A percentile compares a stretch with the other conserved stretches of the same genome.
phyloP scores from a whole-genome alignment of 768 basidiomycete genomes.

The Rhodotorula paludigena region DNA sequence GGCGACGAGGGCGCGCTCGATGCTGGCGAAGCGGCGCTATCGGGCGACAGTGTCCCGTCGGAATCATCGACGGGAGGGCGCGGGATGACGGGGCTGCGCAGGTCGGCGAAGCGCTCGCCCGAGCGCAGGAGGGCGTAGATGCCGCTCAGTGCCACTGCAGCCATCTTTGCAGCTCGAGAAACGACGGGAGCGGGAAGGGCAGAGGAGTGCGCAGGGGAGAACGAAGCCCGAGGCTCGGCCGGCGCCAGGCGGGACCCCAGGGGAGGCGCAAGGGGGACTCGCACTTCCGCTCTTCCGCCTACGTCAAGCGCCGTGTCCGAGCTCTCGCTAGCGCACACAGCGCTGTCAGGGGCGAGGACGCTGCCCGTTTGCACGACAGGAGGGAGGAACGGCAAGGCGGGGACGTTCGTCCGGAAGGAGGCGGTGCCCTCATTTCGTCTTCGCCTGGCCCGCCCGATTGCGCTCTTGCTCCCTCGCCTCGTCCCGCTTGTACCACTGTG shows the following conservation, averaged over 20 bases:
- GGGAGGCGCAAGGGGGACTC: too few relatives aligned
- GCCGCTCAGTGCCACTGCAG: not conserved
- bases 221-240: not conserved
- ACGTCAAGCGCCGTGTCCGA: too few relatives aligned
- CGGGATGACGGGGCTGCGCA: constrained; percentile 1
- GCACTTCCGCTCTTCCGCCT: too few relatives aligned
- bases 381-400: too few relatives aligned
- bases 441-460: not conserved
- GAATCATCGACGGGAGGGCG: constrained; percentile 1
- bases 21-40: not conserved
- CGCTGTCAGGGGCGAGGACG: too few relatives aligned
- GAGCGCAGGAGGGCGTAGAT: not conserved
- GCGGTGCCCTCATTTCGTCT: not conserved
- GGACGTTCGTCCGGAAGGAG: not conserved
- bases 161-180: not conserved
- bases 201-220: not conserved
- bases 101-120: not conserved
- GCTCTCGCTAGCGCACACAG: too few relatives aligned
- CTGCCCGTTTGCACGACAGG: too few relatives aligned
- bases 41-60: not conserved
- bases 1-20: not conserved
- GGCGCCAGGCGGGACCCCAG: too few relatives aligned
- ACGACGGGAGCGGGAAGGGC: not conserved
- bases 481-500: constrained; percentile 35
- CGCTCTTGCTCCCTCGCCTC: not conserved